Base-by-base conservation (phyloP, 2,329 filamentous ascomycete genomes). In the Trichoderma pleuroti region DNA sequence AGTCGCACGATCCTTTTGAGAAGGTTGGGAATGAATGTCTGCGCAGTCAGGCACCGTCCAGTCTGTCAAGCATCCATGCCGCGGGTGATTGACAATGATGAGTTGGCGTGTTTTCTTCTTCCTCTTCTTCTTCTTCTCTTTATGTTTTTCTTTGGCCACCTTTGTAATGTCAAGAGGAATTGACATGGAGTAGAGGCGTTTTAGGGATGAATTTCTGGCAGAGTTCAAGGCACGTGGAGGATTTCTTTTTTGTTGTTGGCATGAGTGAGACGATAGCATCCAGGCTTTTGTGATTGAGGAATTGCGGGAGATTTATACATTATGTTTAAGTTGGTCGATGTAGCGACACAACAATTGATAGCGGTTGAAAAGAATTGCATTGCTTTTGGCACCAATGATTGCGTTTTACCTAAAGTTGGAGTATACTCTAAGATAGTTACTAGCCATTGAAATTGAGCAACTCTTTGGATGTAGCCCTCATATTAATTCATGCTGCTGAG, bases 151-250 rank as follows among this genome's bases (percentile, higher is more conserved):
- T 28, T 30, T 60, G 14, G n/a, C 28, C 49, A 21, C 32, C 56
- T 52, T 70, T 34, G 32, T 34, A 57, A 64, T 32, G 71, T 70
- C 36, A 66, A 63, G 16, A 69, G 32, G 49, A 69, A 71, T 68
- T 64, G 59, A 72, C 46, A 57, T 12, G 72, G 72, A 73, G 68
- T 71, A 73, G 12, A 59, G 72, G 72, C 72, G 72, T 74, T 73
- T 71, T 42, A 49, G 59, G 63, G 64, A 60, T 52, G 18, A 39
- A 46, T 57, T 70, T 67, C 64, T 67, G 62, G 54, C 32, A 61
- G 68, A 71, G 69, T 67, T 68, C 24, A n/a, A 68, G 30, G 63
- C 54, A 71, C 28, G 62, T 42, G 30, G 54, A 26, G 46, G 63
- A 42, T 62, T 56, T 30, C 32, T 61, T 42, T 28, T 28, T 28